Evolutionary conservation across 768 basidiomycete genomes (phyloP), one percentile per base, ranked within the genome.

Genomic region (Tephrocybe sp.): DNA sequence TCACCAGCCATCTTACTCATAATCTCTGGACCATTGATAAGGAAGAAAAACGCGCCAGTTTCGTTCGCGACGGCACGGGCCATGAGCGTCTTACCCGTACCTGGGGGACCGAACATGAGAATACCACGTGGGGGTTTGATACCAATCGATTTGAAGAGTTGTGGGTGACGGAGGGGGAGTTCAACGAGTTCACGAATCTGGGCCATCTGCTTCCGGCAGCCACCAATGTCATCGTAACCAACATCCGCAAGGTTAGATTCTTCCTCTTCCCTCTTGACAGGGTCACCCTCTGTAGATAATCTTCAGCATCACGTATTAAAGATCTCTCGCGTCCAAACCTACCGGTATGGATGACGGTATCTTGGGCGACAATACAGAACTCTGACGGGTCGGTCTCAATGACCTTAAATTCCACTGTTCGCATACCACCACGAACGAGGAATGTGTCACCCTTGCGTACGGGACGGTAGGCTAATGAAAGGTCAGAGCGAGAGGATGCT

Each of bases 1-100:
- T 99, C 97, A 60, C 97, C 97, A 47, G 97, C 97, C 97, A 99
- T 99, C 79, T 99, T 98, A 61, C 89, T 92, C 97, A 99, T 99
- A 68, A 99, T 98, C 72, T 99, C 97, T 45, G 97, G 97, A 48
- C 97, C 97, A 65, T 98, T 99, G 74, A 99, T 99, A 45, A 98
- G 75, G 86, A 99, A 99, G 82, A 99, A 99, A 83, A 99, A 99
- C 13, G 97, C 97, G 44, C 97, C 97, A 22, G 97, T 99, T 72
- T 99, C 97, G 68, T 99, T 99, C 57, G 97, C 97, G 41, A 99
- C 97, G 6, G 97, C 97, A 60, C 97, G 87, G 45, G 97, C 97
- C 96, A 99, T 99, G 59, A 99, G 82, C 5, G 97, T 98, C 76
- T 98, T 99, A 79, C 97, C 97, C 17, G 96, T 98, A 78, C 97